phyloP scores from a whole-genome alignment of 2,329 filamentous ascomycete genomes.

The Colletotrichum coccodes region DNA sequence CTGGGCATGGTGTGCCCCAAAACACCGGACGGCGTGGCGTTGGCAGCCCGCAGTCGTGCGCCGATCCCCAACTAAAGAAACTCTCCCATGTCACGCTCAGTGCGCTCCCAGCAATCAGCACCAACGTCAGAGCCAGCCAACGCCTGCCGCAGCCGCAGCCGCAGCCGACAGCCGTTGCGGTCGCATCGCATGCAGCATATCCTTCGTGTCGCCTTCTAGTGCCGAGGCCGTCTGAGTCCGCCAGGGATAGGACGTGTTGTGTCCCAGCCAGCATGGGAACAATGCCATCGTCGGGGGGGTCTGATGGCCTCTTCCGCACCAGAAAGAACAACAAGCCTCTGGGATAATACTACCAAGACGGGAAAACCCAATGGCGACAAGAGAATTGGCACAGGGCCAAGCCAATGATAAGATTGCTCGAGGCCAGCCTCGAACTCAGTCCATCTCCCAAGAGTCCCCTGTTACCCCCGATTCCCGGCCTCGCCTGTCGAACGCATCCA shows the following conservation, averaged over 20 bases:
- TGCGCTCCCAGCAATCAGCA: not conserved
- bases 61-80: constrained; percentile 18
- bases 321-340: not conserved
- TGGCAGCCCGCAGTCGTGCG: constrained; percentile 12
- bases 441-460: not conserved
- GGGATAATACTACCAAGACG: not conserved
- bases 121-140: not conserved
- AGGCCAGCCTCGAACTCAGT: constrained; percentile 23
- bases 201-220: constrained; percentile 14
- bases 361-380: constrained; percentile 8
- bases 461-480: not conserved
- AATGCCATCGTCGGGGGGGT: constrained; percentile 10
- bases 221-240: constrained; percentile 5
- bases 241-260: not conserved
- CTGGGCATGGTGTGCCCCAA: not conserved
- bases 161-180: constrained; percentile 23
- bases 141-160: constrained; percentile 11
- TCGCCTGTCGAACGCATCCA: constrained; percentile 4
- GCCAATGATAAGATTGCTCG: constrained; percentile 20
- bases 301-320: not conserved
- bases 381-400: constrained; percentile 18
- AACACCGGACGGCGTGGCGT: constrained; percentile 15
- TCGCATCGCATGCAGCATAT: constrained; percentile 20
- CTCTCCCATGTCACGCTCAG: not conserved
- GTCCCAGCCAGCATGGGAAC: not conserved